These are phyloP conservation scores for Suillus paluster DNA, from an alignment of 768 basidiomycete species.

Conservation along the genomic window DNA sequence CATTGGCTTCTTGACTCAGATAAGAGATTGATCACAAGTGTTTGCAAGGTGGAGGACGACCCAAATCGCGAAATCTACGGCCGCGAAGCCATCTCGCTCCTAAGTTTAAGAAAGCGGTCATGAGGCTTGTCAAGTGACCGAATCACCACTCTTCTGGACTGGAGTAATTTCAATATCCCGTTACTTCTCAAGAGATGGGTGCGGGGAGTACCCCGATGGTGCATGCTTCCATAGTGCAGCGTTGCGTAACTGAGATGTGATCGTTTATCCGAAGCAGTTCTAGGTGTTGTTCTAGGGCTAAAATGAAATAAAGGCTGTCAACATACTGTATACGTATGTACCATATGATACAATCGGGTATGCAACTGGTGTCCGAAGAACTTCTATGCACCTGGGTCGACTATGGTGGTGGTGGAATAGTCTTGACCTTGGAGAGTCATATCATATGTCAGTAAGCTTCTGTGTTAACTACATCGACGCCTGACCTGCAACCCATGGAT, in stretches of 20 bases:
- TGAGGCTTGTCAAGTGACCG: slow-evolving; percentile 2
- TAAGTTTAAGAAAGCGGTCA: slow-evolving; percentile 40
- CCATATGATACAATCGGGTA: neutral
- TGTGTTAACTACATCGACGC: neutral
- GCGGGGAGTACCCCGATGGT: neutral
- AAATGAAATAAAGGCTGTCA: neutral
- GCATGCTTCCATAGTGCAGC: neutral
- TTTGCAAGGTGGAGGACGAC: slow-evolving; percentile 62
- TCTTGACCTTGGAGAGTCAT: slow-evolving; percentile 43
- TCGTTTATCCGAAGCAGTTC: neutral
- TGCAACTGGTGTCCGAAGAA: neutral
- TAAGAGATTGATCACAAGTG: slow-evolving; percentile 7
- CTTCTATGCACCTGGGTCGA: neutral
- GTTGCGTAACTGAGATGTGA: neutral
- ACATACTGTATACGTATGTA: neutral
- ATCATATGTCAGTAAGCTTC: neutral
- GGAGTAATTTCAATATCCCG: neutral
- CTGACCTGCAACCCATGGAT: slow-evolving; percentile 95
- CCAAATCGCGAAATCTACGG: slow-evolving; percentile 59
- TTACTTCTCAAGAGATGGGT: neutral
- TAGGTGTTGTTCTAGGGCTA: neutral
- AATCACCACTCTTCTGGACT: neutral
- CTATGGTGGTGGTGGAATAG: slow-evolving; percentile 32
- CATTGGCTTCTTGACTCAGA: neutral
- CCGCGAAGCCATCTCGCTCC: slow-evolving; percentile 68